phyloP scores from a whole-genome alignment of 352 stramenopile genomes.

The Phytophthora idaei region DNA sequence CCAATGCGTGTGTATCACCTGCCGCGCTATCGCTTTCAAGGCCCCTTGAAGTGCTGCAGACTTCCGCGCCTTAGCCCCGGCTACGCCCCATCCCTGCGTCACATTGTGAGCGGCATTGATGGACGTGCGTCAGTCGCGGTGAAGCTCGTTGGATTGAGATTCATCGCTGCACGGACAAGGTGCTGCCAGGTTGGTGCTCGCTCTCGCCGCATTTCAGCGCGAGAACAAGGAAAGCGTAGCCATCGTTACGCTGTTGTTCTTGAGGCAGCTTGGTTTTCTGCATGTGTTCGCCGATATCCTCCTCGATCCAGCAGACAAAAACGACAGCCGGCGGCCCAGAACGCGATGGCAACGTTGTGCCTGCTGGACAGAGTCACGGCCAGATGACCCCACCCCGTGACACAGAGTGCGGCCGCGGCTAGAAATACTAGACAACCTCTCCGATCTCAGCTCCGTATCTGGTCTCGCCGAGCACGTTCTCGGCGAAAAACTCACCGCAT shows the following conservation, averaged over 20 bases:
- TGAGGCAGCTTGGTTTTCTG: constrained; percentile 10
- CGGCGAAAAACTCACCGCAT: constrained; percentile 1
- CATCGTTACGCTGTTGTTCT: constrained; percentile 27
- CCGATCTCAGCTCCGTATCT: constrained; percentile 11
- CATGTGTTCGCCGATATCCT: constrained; percentile 4
- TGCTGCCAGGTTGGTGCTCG: not conserved
- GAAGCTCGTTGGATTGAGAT: constrained; percentile 12
- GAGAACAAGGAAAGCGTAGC: constrained; percentile 24
- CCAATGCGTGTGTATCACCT: not conserved
- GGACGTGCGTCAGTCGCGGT: constrained; percentile 23
- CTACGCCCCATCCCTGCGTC: constrained; percentile 20
- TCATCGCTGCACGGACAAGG: not conserved
- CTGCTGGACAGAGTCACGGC: constrained; percentile 10
- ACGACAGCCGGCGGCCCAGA: constrained; percentile 14
- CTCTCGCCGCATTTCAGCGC: constrained; percentile 9
- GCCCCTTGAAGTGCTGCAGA: constrained; percentile 23
- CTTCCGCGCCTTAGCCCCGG: constrained; percentile 17
- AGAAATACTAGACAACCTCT: not conserved
- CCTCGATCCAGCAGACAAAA: not conserved
- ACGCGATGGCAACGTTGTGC: constrained; percentile 16
- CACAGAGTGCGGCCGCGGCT: not conserved
- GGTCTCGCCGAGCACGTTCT: constrained; percentile 12
- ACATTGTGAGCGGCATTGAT: constrained; percentile 33
- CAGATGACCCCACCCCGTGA: not conserved
- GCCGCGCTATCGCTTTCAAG: not conserved